Base-by-base conservation (phyloP, 768 basidiomycete genomes). In the Kwoniella dejecticola region DNA sequence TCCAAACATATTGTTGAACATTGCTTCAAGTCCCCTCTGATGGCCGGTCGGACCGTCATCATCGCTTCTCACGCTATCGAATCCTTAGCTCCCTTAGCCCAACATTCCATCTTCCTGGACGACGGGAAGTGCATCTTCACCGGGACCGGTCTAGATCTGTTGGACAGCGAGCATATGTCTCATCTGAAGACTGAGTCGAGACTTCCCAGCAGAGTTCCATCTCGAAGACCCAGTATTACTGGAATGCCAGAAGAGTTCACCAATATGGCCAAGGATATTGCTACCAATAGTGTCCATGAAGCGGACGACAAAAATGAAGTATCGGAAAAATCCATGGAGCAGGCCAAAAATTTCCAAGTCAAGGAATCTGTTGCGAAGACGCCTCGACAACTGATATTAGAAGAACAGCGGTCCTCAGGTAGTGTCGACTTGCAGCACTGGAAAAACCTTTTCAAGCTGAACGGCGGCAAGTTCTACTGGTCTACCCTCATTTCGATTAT, bases 41-140 rank as follows among this genome's bases (percentile, higher is more conserved):
- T 85, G 30, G 72, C 67, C 2, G 82, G 79, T 23, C 80, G 85
- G 17, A 85, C 85, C 0, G 75, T 85, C 19, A 73, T 86, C 23
- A 78, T 85, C 4, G 84, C 85, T 49, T 78, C 78, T 31, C 79
- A 80, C 42, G 75, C 77, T 45, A 73, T 79, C 30, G 76, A 72
- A 29, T 40, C 76, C 10, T 56, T 77, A 1, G 69, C 71, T 1
- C 74, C 76, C 1, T 57, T 76, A 11, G 77, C 78, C 23, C 57
- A 70, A 33, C 66, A 68, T 47, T 47, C 79, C 17, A 60, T 78
- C 52, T 71, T 69, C 30, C 65, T 80, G 2, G 66, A 75, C 8
- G 57, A 68, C 17, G 69, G 69, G 19, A 40, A 46, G 13, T 66
- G 53, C 12, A 44, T 64, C 6, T 75, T 68, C 63, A 21, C 31